These are phyloP conservation scores for Leccinellum albellum DNA, from an alignment of 768 basidiomycete genomes.

Conservation along the genomic window DNA sequence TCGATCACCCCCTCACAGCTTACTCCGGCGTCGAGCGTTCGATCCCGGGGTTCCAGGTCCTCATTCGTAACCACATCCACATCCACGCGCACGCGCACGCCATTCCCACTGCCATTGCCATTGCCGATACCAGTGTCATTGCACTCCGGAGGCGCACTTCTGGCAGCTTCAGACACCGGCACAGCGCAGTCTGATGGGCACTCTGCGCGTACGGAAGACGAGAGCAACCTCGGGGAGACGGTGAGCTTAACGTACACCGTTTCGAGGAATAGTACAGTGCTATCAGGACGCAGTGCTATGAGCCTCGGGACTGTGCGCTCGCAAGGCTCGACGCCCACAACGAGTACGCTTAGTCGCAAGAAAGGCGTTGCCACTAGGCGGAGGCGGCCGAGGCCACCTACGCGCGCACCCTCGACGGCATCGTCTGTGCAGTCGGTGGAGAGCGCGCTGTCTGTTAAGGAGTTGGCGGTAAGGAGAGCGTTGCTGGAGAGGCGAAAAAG, in stretches of 20 bases:
- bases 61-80: background rate
- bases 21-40: conserved; percentile 1
- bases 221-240: background rate
- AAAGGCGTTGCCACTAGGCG: conserved; percentile 15
- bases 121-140: background rate
- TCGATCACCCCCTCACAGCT: conserved; percentile 8
- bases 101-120: background rate
- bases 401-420: conserved; percentile 24
- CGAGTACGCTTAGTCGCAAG: conserved; percentile 20
- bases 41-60: conserved; percentile 1
- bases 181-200: background rate
- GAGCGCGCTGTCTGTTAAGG: conserved; percentile 19
- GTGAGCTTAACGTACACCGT: background rate
- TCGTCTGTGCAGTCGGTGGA: conserved; percentile 26
- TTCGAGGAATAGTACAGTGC: conserved; percentile 12
- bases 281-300: conserved; percentile 1
- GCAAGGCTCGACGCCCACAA: conserved; percentile 5
- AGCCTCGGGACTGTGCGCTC: background rate
- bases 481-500: conserved; percentile 26
- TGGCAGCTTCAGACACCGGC: background rate
- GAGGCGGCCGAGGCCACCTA: conserved; percentile 18
- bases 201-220: background rate
- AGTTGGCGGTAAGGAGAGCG: conserved; percentile 23
- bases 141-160: background rate
- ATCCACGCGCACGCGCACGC: background rate